Conservation (phyloP, 352 stramenopile genomes). For the Peronosclerospora sorghi region DNA sequence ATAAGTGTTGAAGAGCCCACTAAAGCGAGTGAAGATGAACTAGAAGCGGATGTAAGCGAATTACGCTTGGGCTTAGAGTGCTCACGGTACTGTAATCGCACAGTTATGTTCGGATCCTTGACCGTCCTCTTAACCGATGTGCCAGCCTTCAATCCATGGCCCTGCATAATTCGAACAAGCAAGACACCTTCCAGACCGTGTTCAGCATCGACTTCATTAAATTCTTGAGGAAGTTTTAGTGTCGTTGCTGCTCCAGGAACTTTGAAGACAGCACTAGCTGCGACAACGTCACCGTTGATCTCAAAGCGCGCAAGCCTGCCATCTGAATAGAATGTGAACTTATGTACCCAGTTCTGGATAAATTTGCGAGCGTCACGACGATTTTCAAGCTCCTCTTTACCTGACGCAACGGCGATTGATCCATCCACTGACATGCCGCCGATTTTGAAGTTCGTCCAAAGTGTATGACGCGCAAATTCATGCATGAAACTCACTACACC, state of each 20-base stretch:
- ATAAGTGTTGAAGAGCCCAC: constrained; percentile 20
- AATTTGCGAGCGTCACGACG: constrained; percentile 73
- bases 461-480: constrained; percentile 64
- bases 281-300: constrained; percentile 82
- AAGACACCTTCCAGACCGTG: constrained; percentile 55
- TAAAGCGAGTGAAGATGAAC: constrained; percentile 11
- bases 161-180: constrained; percentile 73
- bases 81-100: constrained; percentile 53
- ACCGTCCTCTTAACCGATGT: constrained; percentile 55
- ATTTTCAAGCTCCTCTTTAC: constrained; percentile 83
- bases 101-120: constrained; percentile 51
- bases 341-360: constrained; percentile 86
- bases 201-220: constrained; percentile 79
- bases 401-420: constrained; percentile 70
- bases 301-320: constrained; percentile 77
- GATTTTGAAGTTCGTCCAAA: constrained; percentile 84
- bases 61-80: constrained; percentile 29
- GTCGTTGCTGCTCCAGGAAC: constrained; percentile 74
- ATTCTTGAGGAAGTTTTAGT: constrained; percentile 80
- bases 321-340: constrained; percentile 83
- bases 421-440: constrained; percentile 73
- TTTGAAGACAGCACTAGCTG: constrained; percentile 80
- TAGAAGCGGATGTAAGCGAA: constrained; percentile 15
- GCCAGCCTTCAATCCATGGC: constrained; percentile 62
- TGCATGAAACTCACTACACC: constrained; percentile 74